Evolutionary conservation across 2,329 filamentous ascomycete genomes (phyloP).

Genomic region (Hypoxylon sp.): DNA sequence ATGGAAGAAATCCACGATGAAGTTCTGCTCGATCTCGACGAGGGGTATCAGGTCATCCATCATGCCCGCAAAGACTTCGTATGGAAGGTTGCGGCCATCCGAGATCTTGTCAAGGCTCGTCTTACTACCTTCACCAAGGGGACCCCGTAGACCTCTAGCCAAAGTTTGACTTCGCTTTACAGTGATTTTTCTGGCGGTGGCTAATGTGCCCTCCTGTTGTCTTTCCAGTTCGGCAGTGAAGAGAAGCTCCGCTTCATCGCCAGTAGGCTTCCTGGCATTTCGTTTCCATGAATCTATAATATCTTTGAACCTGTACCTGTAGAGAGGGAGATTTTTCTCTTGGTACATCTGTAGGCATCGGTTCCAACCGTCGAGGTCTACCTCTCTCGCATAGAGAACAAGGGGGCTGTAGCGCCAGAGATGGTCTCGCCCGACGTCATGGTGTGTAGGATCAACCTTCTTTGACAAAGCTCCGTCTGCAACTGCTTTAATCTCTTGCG

Average conservation of each 20-base stretch:
- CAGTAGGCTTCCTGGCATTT: constrained; percentile 79
- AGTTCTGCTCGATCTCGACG: constrained; percentile 95
- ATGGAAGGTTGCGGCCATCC: constrained; percentile 78
- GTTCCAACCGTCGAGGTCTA: constrained; percentile 86
- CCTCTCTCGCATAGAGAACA: constrained; percentile 88
- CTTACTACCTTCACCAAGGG: constrained; percentile 72
- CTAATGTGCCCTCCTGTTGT: constrained; percentile 81
- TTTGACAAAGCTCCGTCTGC: constrained; percentile 72
- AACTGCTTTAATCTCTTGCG: constrained; percentile 77
- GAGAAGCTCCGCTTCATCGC: constrained; percentile 86
- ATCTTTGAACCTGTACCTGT: constrained; percentile 85
- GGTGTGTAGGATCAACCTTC: constrained; percentile 79
- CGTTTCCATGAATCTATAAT: constrained; percentile 85
- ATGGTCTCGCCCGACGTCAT: constrained; percentile 78
- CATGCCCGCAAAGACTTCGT: constrained; percentile 84
- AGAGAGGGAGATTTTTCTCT: constrained; percentile 80
- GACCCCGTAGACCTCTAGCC: constrained; percentile 79
- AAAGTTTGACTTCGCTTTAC: constrained; percentile 94
- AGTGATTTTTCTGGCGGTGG: constrained; percentile 88
- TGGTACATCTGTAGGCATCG: constrained; percentile 85
- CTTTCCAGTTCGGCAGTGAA: constrained; percentile 89
- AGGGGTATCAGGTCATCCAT: constrained; percentile 86
- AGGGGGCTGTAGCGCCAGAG: constrained; percentile 92
- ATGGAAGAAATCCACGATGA: constrained; percentile 97
- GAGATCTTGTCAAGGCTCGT: constrained; percentile 69